A percentile compares a stretch with the other conserved stretches of the same genome.
These are phyloP conservation scores for Ilyonectria destructans DNA, from an alignment of 2,329 filamentous ascomycete genomes.

Conservation along the genomic window DNA sequence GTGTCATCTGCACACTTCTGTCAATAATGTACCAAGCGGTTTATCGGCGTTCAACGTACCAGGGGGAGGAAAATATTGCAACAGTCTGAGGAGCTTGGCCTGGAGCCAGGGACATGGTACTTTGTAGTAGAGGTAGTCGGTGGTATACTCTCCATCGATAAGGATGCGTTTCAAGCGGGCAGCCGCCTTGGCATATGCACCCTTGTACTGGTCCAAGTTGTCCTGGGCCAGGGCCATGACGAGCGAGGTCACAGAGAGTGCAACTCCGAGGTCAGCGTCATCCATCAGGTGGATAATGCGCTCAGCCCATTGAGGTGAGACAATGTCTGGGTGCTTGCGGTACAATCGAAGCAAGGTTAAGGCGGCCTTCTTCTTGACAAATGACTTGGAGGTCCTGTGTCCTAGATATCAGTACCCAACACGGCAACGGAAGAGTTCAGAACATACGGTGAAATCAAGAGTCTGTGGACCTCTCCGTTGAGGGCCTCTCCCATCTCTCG, in stretches of 20 bases:
- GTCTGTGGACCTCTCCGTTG: slow-evolving; percentile 90
- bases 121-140: slow-evolving; percentile 98
- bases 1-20: slow-evolving; percentile 80
- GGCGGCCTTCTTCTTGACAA: slow-evolving; percentile 99
- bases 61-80: slow-evolving; percentile 97
- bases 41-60: slow-evolving; percentile 67
- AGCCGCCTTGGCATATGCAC: slow-evolving; percentile 94
- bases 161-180: slow-evolving; percentile 91
- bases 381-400: slow-evolving; percentile 82
- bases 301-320: slow-evolving; percentile 97
- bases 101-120: slow-evolving; percentile 99
- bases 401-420: slow-evolving; percentile 27
- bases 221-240: slow-evolving; percentile 97
- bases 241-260: slow-evolving; percentile 93
- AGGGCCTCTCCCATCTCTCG: slow-evolving; percentile 98
- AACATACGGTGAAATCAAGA: slow-evolving; percentile 93
- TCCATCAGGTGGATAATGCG: slow-evolving; percentile 99
- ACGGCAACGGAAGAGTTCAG: slow-evolving; percentile 5
- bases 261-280: slow-evolving; percentile 93
- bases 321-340: slow-evolving; percentile 93
- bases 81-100: slow-evolving; percentile 90
- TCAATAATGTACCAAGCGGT: slow-evolving; percentile 16
- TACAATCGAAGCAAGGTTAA: slow-evolving; percentile 94
- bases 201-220: slow-evolving; percentile 93
- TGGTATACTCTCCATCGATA: slow-evolving; percentile 89